Percentiles rank a stretch among this genome's conserved stretches.
Evolutionary conservation across 169 alveolate genomes (phyloP).

Genomic region (Plasmodium fragile): DNA sequence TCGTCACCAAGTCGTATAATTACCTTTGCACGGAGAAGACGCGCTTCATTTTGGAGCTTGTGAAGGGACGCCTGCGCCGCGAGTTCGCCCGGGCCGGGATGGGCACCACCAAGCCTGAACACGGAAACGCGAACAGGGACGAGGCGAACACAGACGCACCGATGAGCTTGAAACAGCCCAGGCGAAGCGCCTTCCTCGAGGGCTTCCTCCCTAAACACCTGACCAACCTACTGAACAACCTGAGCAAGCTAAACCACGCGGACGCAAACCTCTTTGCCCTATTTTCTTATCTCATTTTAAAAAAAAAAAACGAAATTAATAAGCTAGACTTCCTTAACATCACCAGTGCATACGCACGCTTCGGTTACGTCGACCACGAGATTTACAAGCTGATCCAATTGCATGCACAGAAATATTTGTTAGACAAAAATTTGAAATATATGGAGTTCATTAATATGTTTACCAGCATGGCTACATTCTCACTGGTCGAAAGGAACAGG

Average conservation of each 20-base stretch:
- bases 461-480: slow-evolving; percentile 46
- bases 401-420: not conserved
- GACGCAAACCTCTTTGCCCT: slow-evolving; percentile 34
- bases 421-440: slow-evolving; percentile 6
- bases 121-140: too few relatives aligned
- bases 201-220: slow-evolving; percentile 39
- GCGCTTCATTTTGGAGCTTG: slow-evolving; percentile 3
- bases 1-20: slow-evolving; percentile 33
- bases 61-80: slow-evolving; percentile 16
- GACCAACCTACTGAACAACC: slow-evolving; percentile 51
- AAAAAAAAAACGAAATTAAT: slow-evolving; percentile 38
- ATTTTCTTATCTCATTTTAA: slow-evolving; percentile 40
- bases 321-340: slow-evolving; percentile 47
- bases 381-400: slow-evolving; percentile 11
- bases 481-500: slow-evolving; percentile 19
- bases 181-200: not conserved
- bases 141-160: not conserved
- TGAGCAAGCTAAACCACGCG: slow-evolving; percentile 67
- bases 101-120: not conserved
- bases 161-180: not conserved
- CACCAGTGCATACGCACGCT: slow-evolving; percentile 61
- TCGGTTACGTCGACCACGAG: slow-evolving; percentile 11
- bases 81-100: not conserved
- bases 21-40: slow-evolving; percentile 25
- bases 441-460: slow-evolving; percentile 63